A percentile compares a stretch with the other conserved stretches of the same genome.
Evolutionary conservation across 176 grass and related monocot genomes (phyloP).

Genomic region (Eragrostis curvula): DNA sequence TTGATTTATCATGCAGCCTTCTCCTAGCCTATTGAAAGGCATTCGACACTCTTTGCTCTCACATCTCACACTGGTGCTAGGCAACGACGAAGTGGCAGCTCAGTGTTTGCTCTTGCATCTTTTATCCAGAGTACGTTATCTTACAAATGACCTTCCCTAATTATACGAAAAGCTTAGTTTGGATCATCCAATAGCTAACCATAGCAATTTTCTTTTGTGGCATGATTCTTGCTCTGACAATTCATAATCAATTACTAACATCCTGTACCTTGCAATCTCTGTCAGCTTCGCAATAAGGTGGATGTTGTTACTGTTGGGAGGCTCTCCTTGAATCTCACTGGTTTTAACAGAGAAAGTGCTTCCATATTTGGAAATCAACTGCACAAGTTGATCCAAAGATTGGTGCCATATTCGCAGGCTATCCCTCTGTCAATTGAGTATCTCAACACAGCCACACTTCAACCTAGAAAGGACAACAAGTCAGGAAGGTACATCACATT

Average conservation of each 20-base stretch:
- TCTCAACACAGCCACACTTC: slow-evolving; percentile 76
- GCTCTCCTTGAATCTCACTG: slow-evolving; percentile 86
- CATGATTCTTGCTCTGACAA: background rate
- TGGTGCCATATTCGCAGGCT: slow-evolving; percentile 75
- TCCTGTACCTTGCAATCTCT: background rate
- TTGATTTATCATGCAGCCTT: slow-evolving; percentile 64
- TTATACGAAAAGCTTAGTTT: background rate
- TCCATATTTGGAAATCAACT: slow-evolving; percentile 85
- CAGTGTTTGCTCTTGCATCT: slow-evolving; percentile 90
- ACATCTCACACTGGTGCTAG: slow-evolving; percentile 67
- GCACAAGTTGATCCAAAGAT: slow-evolving; percentile 58
- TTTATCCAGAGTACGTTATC: slow-evolving; percentile 72
- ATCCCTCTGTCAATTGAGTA: slow-evolving; percentile 90
- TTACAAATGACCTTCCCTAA: background rate
- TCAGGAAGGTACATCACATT: slow-evolving; percentile 70
- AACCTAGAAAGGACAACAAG: slow-evolving; percentile 88
- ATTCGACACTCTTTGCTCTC: slow-evolving; percentile 77
- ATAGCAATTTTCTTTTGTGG: background rate
- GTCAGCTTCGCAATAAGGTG: slow-evolving; percentile 79
- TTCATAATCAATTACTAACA: slow-evolving; percentile 24
- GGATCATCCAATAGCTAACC: slow-evolving; percentile 4
- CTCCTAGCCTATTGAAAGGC: slow-evolving; percentile 59
- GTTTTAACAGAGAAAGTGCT: slow-evolving; percentile 81
- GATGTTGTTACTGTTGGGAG: slow-evolving; percentile 83
- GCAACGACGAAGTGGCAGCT: slow-evolving; percentile 79